Conservation (phyloP, 768 basidiomycete genomes). For the Leccinum variicolor region DNA sequence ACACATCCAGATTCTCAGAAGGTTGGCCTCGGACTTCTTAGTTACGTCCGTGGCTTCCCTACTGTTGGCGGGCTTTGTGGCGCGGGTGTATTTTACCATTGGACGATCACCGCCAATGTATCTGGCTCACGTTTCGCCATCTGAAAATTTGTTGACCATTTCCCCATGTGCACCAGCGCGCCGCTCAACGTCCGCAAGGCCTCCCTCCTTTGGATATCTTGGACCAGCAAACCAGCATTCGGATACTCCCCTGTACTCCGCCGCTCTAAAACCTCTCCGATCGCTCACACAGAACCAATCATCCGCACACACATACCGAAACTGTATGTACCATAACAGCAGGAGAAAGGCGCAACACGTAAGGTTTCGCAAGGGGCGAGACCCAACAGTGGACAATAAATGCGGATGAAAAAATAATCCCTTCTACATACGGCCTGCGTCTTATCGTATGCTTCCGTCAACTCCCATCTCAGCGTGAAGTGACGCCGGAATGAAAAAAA, state of each 20-base stretch:
- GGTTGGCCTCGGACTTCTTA: slow-evolving; percentile 32
- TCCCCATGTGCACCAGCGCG: slow-evolving; percentile 14
- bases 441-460: slow-evolving; percentile 14
- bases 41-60: slow-evolving; percentile 34
- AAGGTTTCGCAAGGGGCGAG: neutral
- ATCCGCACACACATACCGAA: neutral
- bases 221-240: slow-evolving; percentile 9
- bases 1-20: slow-evolving; percentile 29
- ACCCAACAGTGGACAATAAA: neutral
- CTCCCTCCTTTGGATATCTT: slow-evolving; percentile 22
- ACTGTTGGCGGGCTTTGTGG: slow-evolving; percentile 29
- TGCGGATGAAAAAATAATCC: neutral
- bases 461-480: slow-evolving; percentile 8
- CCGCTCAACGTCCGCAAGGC: slow-evolving; percentile 18
- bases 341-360: neutral
- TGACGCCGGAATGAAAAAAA: slow-evolving; percentile 13
- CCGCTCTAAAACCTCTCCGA: slow-evolving; percentile 17
- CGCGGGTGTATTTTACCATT: slow-evolving; percentile 19
- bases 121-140: slow-evolving; percentile 9
- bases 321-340: neutral
- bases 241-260: slow-evolving; percentile 20
- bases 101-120: slow-evolving; percentile 22
- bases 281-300: neutral
- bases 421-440: slow-evolving; percentile 21
- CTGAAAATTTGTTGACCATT: slow-evolving; percentile 11